These are phyloP conservation scores for Heterococcus sp. DNA, from an alignment of 108 stramenopile genomes.

Conservation along the genomic window DNA sequence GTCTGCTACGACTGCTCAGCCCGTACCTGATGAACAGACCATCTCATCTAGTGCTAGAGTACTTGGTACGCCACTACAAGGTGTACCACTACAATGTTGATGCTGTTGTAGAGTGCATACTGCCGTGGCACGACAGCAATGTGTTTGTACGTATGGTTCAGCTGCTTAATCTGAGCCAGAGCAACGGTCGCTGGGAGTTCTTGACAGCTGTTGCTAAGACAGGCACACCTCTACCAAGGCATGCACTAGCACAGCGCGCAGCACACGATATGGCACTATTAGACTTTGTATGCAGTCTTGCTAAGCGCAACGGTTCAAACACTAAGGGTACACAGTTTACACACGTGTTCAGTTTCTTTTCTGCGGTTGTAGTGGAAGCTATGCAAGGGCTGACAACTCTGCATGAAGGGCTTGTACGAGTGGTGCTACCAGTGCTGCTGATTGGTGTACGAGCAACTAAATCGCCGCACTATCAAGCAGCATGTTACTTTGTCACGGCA, in stretches of 20 bases:
- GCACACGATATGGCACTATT: constrained; percentile 25
- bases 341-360: constrained; percentile 9
- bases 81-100: constrained; percentile 44
- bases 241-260: constrained; percentile 9
- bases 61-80: constrained; percentile 42
- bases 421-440: constrained; percentile 18
- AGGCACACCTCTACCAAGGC: constrained; percentile 20
- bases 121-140: constrained; percentile 36
- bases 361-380: constrained; percentile 10
- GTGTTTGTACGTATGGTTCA: constrained; percentile 38
- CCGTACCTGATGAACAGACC: constrained; percentile 22
- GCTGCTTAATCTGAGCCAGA: constrained; percentile 13
- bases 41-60: constrained; percentile 26
- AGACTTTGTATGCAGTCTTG: constrained; percentile 17
- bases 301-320: neutral
- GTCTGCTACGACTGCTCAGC: constrained; percentile 17
- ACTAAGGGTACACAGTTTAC: neutral
- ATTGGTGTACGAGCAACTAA: constrained; percentile 3
- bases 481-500: constrained; percentile 26
- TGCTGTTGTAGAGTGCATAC: constrained; percentile 29
- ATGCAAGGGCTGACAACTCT: neutral
- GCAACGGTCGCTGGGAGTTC: constrained; percentile 25
- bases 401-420: constrained; percentile 9
- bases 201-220: constrained; percentile 35
- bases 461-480: constrained; percentile 26